Evolutionary conservation across 2,329 filamentous ascomycete genomes (phyloP), one percentile per base, ranked within the genome.

Genomic region (Cladosporium sp.): DNA sequence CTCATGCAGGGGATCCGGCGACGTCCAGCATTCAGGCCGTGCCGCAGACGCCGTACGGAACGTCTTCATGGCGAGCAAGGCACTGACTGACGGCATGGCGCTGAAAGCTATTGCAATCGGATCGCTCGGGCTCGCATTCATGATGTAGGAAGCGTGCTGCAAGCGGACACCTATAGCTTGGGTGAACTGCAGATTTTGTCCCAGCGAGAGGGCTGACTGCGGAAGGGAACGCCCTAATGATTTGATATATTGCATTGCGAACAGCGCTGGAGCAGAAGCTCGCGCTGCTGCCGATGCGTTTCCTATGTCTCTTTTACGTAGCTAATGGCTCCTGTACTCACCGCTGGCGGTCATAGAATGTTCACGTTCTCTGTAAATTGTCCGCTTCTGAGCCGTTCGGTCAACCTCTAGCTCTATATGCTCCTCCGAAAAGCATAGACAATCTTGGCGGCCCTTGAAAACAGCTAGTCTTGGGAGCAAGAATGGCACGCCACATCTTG

Each of bases 51-150:
- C 50, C 58, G 50, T 50, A 40, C 35, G 46, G 7, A 49, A 53
- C 53, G 50, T 49, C 18, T 53, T 54, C 49, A 32, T 46, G 31
- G 43, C 51, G n/a, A 44, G 14, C 34, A 50, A 43, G 58, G 54
- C 53, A 45, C 44, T 59, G 58, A 57, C 49, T 56, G 58, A 54
- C 13, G 54, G 58, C 54, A 57, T 53, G 51, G 38, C 32, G 33
- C 37, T 53, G 51, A 48, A 49, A 42, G 44, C 45, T 42, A 31
- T 53, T 3, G 31, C 49, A n/a, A 13, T 49, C 22, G 51, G 34
- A 18, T 48, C 44, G 16, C 40, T 53, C 22, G 11, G 41, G n/a
- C n/a, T 43, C 10, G 51, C 45, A 32, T 14, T 53, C 9, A n/a
- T 53, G 38, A 46, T 31, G 13, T 53, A 52, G 43, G 22, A 34